Conservation (phyloP, 2,329 filamentous ascomycete species). For the Penicillium decumbens region DNA sequence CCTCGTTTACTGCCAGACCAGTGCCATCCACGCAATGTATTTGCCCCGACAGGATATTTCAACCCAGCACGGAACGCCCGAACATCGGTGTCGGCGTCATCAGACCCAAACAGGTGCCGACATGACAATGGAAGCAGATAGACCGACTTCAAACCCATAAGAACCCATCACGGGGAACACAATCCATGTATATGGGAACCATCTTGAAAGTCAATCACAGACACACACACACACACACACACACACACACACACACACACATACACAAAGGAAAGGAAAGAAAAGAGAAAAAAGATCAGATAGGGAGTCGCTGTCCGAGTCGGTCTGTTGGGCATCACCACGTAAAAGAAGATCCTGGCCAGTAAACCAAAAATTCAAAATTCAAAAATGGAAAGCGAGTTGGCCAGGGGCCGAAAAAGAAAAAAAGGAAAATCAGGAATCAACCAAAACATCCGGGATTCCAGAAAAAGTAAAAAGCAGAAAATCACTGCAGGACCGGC, state of each 20-base stretch:
- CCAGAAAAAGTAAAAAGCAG: conserved; percentile 10
- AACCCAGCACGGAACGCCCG: conserved; percentile 17
- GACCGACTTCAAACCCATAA: conserved; percentile 9
- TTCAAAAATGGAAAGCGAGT: conserved; percentile 8
- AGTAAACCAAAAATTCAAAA: conserved; percentile 16
- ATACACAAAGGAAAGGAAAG: conserved; percentile 21
- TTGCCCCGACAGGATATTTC: conserved; percentile 18
- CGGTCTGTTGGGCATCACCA: conserved; percentile 40
- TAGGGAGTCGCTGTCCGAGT: conserved; percentile 34
- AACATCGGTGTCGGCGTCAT: conserved; percentile 2
- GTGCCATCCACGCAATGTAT: conserved; percentile 1
- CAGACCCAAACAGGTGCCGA: conserved; percentile 10
- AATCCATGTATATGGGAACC: neutral
- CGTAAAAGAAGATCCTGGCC: conserved; percentile 31
- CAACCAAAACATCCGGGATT: conserved; percentile 18
- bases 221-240: too few relatives aligned
- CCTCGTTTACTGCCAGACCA: conserved; percentile 13
- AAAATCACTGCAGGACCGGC: conserved; percentile 37
- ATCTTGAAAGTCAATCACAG: neutral
- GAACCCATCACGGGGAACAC: neutral
- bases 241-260: too few relatives aligned
- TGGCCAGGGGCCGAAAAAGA: conserved; percentile 29
- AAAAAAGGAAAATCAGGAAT: conserved; percentile 15
- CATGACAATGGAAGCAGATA: conserved; percentile 10
- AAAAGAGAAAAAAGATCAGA: conserved; percentile 11